A percentile compares a stretch with the other conserved stretches of the same genome.
phyloP scores from a whole-genome alignment of 1,139 yeast genomes.

The Debaryomyces singareniensis region DNA sequence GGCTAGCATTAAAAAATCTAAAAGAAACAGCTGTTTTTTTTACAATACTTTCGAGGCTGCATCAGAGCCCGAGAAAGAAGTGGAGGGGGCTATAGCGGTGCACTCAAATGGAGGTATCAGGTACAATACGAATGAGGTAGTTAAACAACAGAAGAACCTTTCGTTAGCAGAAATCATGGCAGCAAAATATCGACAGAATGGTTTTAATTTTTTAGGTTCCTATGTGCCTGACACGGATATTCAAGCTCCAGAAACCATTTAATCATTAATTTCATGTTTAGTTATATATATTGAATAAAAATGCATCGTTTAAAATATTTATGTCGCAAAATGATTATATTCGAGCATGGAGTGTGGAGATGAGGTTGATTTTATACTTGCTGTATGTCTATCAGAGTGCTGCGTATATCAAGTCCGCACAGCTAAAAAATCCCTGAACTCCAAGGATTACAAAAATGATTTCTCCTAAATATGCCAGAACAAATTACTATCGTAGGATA shows the following conservation, averaged over 20 bases:
- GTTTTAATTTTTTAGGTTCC: constrained; percentile 2
- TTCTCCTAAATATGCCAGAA: constrained; percentile 35
- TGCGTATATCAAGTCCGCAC: too few relatives aligned
- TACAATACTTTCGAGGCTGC: constrained; percentile 1
- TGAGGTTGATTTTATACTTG: too few relatives aligned
- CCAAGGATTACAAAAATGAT: constrained; percentile 24
- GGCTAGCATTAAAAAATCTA: too few relatives aligned
- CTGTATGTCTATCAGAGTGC: too few relatives aligned
- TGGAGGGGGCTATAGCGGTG: background rate
- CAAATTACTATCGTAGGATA: constrained; percentile 28
- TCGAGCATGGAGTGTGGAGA: too few relatives aligned
- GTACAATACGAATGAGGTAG: constrained; percentile 20
- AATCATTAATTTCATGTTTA: too few relatives aligned
- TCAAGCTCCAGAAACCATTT: too few relatives aligned
- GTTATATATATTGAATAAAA: too few relatives aligned
- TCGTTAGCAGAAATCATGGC: constrained; percentile 57
- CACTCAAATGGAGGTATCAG: background rate
- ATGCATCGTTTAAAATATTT: too few relatives aligned
- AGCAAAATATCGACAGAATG: constrained; percentile 2
- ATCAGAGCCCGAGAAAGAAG: background rate
- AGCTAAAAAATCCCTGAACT: too few relatives aligned
- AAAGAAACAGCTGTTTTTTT: background rate
- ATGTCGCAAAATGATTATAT: too few relatives aligned
- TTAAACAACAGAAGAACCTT: constrained; percentile 82
- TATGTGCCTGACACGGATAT: too few relatives aligned